These are phyloP conservation scores for Mortierella sp. DNA, from an alignment of 371 early-diverging fungal species.

Conservation along the genomic window DNA sequence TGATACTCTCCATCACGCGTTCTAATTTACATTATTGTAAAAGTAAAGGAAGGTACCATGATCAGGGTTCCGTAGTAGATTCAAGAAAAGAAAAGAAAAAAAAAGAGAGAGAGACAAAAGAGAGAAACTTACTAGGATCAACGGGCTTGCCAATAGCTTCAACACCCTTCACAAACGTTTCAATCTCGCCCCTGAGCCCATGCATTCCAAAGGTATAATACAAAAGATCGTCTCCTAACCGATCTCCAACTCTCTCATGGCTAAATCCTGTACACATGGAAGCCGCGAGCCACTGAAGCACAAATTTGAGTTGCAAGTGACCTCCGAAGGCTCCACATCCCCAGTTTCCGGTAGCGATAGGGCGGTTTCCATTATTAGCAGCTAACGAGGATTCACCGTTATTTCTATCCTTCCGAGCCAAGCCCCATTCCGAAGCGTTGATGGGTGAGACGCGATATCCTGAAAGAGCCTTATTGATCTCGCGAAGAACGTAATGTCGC, in stretches of 20 bases:
- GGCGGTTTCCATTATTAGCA: constrained; percentile 11
- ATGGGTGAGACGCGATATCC: constrained; percentile 48
- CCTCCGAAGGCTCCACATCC: constrained; percentile 76
- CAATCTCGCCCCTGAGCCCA: constrained; percentile 32
- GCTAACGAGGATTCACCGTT: neutral
- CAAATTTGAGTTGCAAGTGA: constrained; percentile 63
- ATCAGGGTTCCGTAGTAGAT: neutral
- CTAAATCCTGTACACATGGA: constrained; percentile 29
- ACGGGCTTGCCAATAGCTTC: constrained; percentile 11
- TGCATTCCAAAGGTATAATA: constrained; percentile 52
- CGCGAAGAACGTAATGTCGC: constrained; percentile 28
- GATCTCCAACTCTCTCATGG: constrained; percentile 3
- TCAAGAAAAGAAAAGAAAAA: neutral
- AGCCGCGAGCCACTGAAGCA: constrained; percentile 66
- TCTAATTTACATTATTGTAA: constrained; percentile 15
- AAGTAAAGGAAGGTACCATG: neutral
- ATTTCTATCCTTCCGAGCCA: constrained; percentile 11
- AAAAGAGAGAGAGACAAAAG: too few species aligned
- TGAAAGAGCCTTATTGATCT: constrained; percentile 47
- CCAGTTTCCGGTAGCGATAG: constrained; percentile 64
- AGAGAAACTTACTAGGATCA: constrained; percentile 35
- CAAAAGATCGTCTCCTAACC: constrained; percentile 25
- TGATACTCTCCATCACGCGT: constrained; percentile 35
- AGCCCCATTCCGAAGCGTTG: constrained; percentile 46
- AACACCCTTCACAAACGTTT: constrained; percentile 30